Base-by-base conservation (phyloP, 768 basidiomycete genomes). In the Tricholomella constricta region DNA sequence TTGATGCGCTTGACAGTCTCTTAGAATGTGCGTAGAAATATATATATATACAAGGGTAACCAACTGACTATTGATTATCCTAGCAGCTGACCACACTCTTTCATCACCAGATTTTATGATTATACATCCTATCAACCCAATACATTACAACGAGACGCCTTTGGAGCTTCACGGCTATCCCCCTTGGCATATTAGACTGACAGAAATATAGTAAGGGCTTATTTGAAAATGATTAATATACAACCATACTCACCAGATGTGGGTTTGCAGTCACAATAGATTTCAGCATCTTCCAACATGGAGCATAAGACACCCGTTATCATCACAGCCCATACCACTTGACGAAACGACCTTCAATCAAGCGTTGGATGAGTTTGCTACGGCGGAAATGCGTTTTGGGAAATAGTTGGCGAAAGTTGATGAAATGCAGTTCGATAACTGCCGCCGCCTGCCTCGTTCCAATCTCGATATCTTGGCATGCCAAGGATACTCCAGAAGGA, bases 151-250 rank as follows among this genome's bases (percentile, higher is more conserved):
- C 32, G 65, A 62, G 34, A 62, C 72, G 20, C 82, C 87, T 1
- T 67, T 86, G 45, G 88, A 91, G 65, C 72, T 91, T 19, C 72
- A 86, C 58, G 87, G 86, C 4, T 91, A 87, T 61, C 91, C 91
- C 15, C 91, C 91, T 14, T 93, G 91, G 90, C 91, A 93, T 60
- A 81, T 85, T n/a, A 76, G 85, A 50, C 70, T 93, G 36, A 89
- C 88, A 40, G 91, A 93, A 67, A 84, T 93, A 55, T 78, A 84
- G 91, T 91, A 64, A 69, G 87, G 7, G 43, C 37, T 27, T 8
- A 32, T 34, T 40, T 43, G 6, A 22, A 14, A 25, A 26, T 22
- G 9, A 9, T 49, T 49, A 37, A 36, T 1, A 6, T 20, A 17
- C 20, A 3, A 27, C 36, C 23, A 11, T 51, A 8, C 14, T 51